Evolutionary conservation across 192 early-diverging fungal species (phyloP).

Genomic region (Rhizophagus clarus): DNA sequence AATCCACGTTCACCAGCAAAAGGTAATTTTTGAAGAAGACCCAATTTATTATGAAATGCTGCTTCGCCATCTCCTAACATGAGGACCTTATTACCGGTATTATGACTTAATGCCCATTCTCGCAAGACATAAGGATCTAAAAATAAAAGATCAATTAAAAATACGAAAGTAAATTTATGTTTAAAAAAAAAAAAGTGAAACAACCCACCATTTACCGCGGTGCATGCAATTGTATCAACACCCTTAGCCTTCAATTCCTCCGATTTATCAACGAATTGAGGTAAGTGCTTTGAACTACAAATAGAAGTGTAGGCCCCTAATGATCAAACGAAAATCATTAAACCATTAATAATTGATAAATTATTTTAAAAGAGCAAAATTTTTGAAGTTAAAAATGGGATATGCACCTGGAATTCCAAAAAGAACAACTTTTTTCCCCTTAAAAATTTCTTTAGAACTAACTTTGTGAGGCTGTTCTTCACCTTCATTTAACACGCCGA

Average conservation of each 20-base stretch:
- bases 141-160: neutral
- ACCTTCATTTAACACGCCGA: conserved; percentile 3
- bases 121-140: conserved; percentile 33
- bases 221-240: conserved; percentile 26
- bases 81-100: conserved; percentile 1
- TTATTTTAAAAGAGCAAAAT: neutral
- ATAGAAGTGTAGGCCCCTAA: conserved; percentile 32
- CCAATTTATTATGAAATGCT: conserved; percentile 11
- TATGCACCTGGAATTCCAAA: conserved; percentile 32
- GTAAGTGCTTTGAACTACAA: conserved; percentile 32
- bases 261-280: conserved; percentile 16
- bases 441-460: conserved; percentile 17
- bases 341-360: neutral
- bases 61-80: conserved; percentile 29
- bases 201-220: conserved; percentile 29
- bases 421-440: conserved; percentile 31
- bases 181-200: neutral
- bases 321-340: conserved; percentile 9
- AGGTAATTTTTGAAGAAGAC: conserved; percentile 22
- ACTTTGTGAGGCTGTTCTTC: conserved; percentile 18
- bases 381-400: neutral
- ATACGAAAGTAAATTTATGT: neutral
- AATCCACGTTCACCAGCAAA: conserved; percentile 23
- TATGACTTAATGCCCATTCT: conserved; percentile 15
- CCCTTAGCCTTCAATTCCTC: conserved; percentile 23